Conservation (phyloP, 73 alveolate genomes). For the Paramecium caudatum region DNA sequence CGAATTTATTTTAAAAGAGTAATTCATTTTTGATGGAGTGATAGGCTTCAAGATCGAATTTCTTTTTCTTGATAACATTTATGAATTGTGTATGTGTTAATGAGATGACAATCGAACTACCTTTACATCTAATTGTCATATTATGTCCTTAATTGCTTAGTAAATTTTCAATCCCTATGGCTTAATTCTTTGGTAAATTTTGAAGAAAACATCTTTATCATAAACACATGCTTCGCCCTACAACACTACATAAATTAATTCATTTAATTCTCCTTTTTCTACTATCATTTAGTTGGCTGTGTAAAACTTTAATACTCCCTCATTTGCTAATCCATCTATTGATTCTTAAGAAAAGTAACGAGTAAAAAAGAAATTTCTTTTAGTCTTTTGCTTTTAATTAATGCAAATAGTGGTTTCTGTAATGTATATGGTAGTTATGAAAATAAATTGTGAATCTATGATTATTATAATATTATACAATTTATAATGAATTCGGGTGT, state of each 20-base stretch:
- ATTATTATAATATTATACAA: neutral
- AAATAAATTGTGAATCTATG: conserved; percentile 13
- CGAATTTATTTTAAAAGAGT: neutral
- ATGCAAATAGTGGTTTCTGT: neutral
- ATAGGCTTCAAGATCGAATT: neutral
- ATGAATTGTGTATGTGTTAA: neutral
- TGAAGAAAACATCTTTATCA: conserved; percentile 1
- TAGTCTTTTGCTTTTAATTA: neutral
- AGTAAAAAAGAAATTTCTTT: conserved; percentile 15
- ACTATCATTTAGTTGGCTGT: conserved; percentile 11
- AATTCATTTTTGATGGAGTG: conserved; percentile 24
- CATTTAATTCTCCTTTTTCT: conserved; percentile 36
- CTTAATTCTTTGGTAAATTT: neutral
- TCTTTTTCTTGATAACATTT: neutral
- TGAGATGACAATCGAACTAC: neutral
- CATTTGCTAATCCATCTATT: conserved; percentile 21
- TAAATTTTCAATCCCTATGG: neutral
- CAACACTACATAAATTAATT: neutral
- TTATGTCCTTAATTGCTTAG: conserved; percentile 19
- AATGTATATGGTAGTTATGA: neutral
- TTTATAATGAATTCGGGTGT: neutral
- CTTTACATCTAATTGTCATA: conserved; percentile 26
- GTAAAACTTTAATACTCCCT: neutral
- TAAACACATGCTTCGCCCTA: neutral
- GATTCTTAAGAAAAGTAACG: neutral